These are phyloP conservation scores for Cynara cardunculus DNA, from an alignment of 129 eudicot genomes.

Conservation along the genomic window DNA sequence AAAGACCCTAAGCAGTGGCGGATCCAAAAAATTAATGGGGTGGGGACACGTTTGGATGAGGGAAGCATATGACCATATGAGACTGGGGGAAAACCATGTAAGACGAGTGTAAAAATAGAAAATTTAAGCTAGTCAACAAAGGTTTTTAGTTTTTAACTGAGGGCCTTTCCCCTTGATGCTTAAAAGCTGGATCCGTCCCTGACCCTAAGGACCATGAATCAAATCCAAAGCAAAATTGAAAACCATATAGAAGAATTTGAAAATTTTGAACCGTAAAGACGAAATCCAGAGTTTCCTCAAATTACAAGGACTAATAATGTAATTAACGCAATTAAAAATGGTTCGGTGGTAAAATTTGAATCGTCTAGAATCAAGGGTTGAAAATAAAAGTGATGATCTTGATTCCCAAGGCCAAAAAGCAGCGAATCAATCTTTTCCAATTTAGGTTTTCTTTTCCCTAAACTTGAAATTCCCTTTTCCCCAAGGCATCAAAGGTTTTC, in stretches of 20 bases:
- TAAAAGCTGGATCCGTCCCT: too few species aligned
- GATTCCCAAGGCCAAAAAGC: conserved; percentile 2
- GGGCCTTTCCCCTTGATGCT: too few species aligned
- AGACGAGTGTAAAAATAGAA: too few species aligned
- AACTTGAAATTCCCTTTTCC: not conserved
- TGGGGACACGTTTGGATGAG: too few species aligned
- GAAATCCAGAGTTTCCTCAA: not conserved
- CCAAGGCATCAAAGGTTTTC: conserved; percentile 8
- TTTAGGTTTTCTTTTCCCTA: conserved; percentile 22
- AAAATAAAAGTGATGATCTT: conserved; percentile 2
- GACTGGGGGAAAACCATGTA: too few species aligned
- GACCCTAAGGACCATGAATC: not conserved
- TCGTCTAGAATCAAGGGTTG: conserved; percentile 21
- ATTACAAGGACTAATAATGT: not conserved
- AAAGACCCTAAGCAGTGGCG: not conserved
- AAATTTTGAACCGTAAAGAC: not conserved
- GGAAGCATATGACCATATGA: too few species aligned
- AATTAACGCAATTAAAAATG: not conserved
- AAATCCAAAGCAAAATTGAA: too few species aligned
- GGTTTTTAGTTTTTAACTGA: too few species aligned
- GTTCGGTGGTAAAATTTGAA: not conserved
- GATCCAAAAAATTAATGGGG: too few species aligned
- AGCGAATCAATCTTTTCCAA: not conserved
- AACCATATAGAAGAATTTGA: not conserved
- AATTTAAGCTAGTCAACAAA: too few species aligned